Evolutionary conservation across 1,284 basidiomycete species (phyloP), one percentile per base, ranked within the genome.

Genomic region (Trichosporon asahii): DNA sequence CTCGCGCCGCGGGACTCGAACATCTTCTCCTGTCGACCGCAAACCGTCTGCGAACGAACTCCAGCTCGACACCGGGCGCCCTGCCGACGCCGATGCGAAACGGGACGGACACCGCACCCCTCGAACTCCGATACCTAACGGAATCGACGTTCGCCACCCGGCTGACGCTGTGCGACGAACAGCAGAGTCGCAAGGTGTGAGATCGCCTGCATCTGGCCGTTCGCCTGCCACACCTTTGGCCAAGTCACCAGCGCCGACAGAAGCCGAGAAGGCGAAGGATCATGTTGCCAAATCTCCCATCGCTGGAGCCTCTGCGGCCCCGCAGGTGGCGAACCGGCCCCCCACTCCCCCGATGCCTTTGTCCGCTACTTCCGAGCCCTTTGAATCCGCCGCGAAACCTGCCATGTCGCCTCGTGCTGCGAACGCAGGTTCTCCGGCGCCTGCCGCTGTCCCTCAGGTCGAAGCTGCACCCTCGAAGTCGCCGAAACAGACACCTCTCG

Each of bases 11-110:
- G 44, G 57, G 1, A 53, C 53, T 7, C 21, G 57, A 23, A 63
- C 66, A n/a, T 60, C 55, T 1, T 57, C 66, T 7, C 55, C 66
- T 9, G 37, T 44, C 27, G 64, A 65, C 21, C 64, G 64, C 37
- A 65, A 65, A 25, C 64, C 64, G 7, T 25, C 21, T 1, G 64
- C 64, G 40, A 46, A 46, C 44, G 64, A 65, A 44, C 14, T 37
- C 11, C 40, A 60, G 57, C 40, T 44, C 11, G 35, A 40, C 23
- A 40, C 35, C 11, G 57, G 23, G 2, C 18, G 37, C 1, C 7
- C 68, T 3, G 21, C 27, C 44, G 65, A 37, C 5, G 25, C 33
- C 12, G 63, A 64, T 14, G 8, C 3, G 12, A 37, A 61, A 27
- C 66, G 57, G 18, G 57, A 61, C n/a, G 57, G 57, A 8, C 57